Evolutionary conservation across 306 rosid genomes (phyloP), one percentile per base, ranked within the genome.

Genomic region (Argentina anserina): DNA sequence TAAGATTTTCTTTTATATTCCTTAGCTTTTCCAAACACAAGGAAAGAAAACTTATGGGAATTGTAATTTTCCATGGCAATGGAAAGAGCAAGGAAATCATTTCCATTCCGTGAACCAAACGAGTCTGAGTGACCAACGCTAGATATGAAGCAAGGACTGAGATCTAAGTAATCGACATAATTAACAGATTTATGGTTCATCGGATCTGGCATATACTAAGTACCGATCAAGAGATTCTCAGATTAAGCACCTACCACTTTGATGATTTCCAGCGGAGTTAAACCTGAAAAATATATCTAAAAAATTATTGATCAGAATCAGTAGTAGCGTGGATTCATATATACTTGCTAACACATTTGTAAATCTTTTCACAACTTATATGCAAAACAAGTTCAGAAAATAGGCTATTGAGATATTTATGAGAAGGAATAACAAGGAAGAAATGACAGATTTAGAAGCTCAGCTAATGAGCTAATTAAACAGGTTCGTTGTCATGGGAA

Each of bases 401-500:
- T 23, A 12, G 6, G 47, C 15, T 31, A 3, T 26, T 33, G 59
- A 29, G 40, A 68, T 49, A 55, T 55, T 25, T 56, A 56, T 33
- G 21, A 13, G 36, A 47, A 36, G 41, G 18, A 29, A 29, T 68
- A 18, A 45, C 21, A 69, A 49, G 73, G 21, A 55, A 36, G 8
- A 68, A 21, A 58, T 69, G 73, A 52, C 62, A 70, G 52, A 70
- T 6, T 3, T 52, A 45, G 47, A 70, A 47, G n/a, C 74, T 10
- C 34, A 46, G 29, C n/a, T 45, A 23, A 33, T n/a, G n/a, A n/a
- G n/a, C 1, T 12, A 49, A 18, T 49, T 18, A 18, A 49, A 28
- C 61, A 69, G 10, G 45, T 34, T 69, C 61, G 34, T 49, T 69
- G 39, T 66, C 59, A 73, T 46, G 53, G 65, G 75, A 71, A 76